These are phyloP conservation scores for Citropsis articulata DNA, from an alignment of 345 rosid genomes.

Conservation along the genomic window DNA sequence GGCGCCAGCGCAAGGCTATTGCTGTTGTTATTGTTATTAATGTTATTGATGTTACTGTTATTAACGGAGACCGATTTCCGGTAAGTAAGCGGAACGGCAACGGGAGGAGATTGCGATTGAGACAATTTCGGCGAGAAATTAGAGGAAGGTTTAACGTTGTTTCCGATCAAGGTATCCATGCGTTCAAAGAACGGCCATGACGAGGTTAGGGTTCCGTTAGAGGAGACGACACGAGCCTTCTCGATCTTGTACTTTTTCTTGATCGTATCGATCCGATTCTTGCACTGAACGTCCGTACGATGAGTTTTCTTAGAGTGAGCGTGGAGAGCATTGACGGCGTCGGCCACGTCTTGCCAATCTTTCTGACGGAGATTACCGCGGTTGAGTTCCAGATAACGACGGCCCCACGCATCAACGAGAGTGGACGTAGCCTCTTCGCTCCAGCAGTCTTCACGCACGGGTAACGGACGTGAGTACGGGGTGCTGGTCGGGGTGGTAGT, in stretches of 20 bases:
- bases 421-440: conserved; percentile 96
- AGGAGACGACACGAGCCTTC: conserved; percentile 68
- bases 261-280: conserved; percentile 95
- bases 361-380: conserved; percentile 97
- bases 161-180: conserved; percentile 73
- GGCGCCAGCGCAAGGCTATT: conserved; percentile 20
- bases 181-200: conserved; percentile 86
- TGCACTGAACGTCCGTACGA: conserved; percentile 97
- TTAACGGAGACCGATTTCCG: conserved; percentile 2
- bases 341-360: conserved; percentile 98
- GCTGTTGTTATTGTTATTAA: not conserved
- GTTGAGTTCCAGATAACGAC: conserved; percentile 78
- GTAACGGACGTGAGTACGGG: conserved; percentile 45
- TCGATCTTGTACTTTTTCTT: conserved; percentile 97
- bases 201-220: conserved; percentile 49
- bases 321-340: conserved; percentile 87
- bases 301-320: conserved; percentile 80
- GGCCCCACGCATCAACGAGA: conserved; percentile 92
- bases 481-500: conserved; percentile 26
- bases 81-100: conserved; percentile 16
- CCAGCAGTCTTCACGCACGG: conserved; percentile 98
- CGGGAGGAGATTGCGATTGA: conserved; percentile 21
- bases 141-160: conserved; percentile 46
- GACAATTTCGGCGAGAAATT: conserved; percentile 25
- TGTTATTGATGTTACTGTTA: not conserved